Evolutionary conservation across 495 filamentous ascomycete genomes (phyloP).

Genomic region (Podospora sp.): DNA sequence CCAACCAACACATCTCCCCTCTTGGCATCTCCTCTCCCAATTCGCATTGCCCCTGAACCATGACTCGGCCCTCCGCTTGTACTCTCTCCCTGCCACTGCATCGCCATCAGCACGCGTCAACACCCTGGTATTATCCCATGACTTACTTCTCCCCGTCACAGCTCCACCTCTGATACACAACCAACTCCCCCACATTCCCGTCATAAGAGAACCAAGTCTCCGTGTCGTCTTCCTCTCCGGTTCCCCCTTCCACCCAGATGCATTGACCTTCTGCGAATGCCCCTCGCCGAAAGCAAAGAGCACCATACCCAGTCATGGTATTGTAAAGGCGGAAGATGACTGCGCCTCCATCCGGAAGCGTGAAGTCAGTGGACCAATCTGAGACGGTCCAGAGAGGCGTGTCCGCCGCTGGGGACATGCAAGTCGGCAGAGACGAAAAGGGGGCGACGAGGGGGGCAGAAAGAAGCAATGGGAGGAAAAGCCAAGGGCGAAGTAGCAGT

Average conservation of each 20-base stretch:
- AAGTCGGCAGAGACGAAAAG: constrained; percentile 1
- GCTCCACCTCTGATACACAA: constrained; percentile 20
- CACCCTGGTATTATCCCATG: neutral
- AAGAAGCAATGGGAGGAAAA: neutral
- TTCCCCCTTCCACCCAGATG: constrained; percentile 2
- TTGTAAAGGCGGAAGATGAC: constrained; percentile 18
- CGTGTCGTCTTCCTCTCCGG: constrained; percentile 9
- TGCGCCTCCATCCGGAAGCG: constrained; percentile 14
- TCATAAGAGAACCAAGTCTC: constrained; percentile 18
- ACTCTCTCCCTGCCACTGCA: constrained; percentile 7
- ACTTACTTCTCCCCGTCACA: constrained; percentile 14
- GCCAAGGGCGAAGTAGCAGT: too few species aligned
- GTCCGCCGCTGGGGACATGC: neutral
- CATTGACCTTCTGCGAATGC: constrained; percentile 17
- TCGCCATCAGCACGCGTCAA: neutral
- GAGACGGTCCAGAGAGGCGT: constrained; percentile 20
- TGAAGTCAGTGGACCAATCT: constrained; percentile 21
- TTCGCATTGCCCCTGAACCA: neutral
- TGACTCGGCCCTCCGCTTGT: constrained; percentile 13
- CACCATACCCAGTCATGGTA: constrained; percentile 15
- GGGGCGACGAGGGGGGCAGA: neutral
- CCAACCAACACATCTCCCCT: neutral
- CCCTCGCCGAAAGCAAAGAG: constrained; percentile 16
- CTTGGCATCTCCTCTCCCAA: neutral
- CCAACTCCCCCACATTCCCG: constrained; percentile 17